Percentiles rank a stretch among this genome's conserved stretches.
Evolutionary conservation across 108 stramenopile genomes (phyloP).

Genomic region (Seminavis robusta): DNA sequence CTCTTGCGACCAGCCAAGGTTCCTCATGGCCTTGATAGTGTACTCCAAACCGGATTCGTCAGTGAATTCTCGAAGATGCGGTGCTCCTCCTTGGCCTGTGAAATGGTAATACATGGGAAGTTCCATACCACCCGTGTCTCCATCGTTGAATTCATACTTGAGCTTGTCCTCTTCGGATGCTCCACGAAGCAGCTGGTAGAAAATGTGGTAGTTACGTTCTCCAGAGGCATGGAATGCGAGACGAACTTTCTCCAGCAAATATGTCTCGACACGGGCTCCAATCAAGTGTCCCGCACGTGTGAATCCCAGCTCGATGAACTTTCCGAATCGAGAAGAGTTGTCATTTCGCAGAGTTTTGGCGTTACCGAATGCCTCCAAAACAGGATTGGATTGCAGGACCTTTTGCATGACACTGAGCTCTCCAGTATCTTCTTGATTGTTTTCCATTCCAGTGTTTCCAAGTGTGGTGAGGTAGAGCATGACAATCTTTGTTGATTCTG

Average conservation of each 20-base stretch:
- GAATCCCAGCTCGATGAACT: slow-evolving; percentile 97
- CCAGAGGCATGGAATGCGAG: slow-evolving; percentile 86
- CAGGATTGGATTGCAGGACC: slow-evolving; percentile 95
- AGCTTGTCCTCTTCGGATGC: slow-evolving; percentile 81
- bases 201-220: slow-evolving; percentile 93
- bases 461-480: slow-evolving; percentile 91
- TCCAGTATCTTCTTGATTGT: slow-evolving; percentile 25
- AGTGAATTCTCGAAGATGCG: slow-evolving; percentile 79
- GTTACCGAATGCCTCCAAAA: slow-evolving; percentile 99
- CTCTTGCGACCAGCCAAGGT: slow-evolving; percentile 73
- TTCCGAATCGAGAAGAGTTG: slow-evolving; percentile 99
- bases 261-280: slow-evolving; percentile 94
- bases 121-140: slow-evolving; percentile 74
- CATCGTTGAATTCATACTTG: slow-evolving; percentile 75
- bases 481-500: slow-evolving; percentile 95
- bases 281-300: slow-evolving; percentile 82
- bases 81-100: slow-evolving; percentile 86
- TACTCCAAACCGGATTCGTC: slow-evolving; percentile 88
- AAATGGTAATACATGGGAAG: slow-evolving; percentile 74
- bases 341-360: slow-evolving; percentile 98
- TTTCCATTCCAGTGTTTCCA: slow-evolving; percentile 51
- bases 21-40: slow-evolving; percentile 80
- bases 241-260: slow-evolving; percentile 97
- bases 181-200: slow-evolving; percentile 91
- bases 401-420: slow-evolving; percentile 86